phyloP scores from a whole-genome alignment of 306 rosid species.

The Malus asiatica region DNA sequence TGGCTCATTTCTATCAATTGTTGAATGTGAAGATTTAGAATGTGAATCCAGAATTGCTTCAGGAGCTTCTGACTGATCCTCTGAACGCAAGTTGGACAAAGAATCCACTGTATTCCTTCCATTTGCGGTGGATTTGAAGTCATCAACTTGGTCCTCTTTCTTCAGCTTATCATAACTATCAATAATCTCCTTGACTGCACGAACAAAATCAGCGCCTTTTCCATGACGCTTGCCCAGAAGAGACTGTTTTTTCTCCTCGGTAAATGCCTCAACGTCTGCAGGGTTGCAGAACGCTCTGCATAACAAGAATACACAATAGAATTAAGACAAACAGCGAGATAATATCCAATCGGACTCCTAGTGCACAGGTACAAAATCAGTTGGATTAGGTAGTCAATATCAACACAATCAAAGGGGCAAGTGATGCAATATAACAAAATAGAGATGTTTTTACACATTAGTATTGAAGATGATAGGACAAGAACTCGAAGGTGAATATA shows the following conservation, averaged over 20 bases:
- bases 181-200: conserved; percentile 80
- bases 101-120: conserved; percentile 37
- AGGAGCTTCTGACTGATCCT: conserved; percentile 39
- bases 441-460: background rate
- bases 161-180: conserved; percentile 71
- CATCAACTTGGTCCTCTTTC: conserved; percentile 42
- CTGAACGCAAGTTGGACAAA: conserved; percentile 31
- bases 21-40: conserved; percentile 31
- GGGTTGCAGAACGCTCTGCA: conserved; percentile 94
- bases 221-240: conserved; percentile 86
- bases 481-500: background rate
- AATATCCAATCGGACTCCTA: background rate
- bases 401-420: background rate
- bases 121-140: conserved; percentile 31
- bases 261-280: conserved; percentile 92
- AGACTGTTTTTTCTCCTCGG: conserved; percentile 89
- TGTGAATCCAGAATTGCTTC: conserved; percentile 27
- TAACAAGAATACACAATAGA: conserved; percentile 26
- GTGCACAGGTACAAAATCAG: background rate
- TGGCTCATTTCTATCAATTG: conserved; percentile 38
- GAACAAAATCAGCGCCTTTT: conserved; percentile 89
- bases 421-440: background rate
- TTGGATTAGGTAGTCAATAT: background rate
- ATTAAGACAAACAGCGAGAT: conserved; percentile 16
- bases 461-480: background rate